Base-by-base conservation (phyloP, 2,329 filamentous ascomycete species). In the Raffaelea ambrosiae region DNA sequence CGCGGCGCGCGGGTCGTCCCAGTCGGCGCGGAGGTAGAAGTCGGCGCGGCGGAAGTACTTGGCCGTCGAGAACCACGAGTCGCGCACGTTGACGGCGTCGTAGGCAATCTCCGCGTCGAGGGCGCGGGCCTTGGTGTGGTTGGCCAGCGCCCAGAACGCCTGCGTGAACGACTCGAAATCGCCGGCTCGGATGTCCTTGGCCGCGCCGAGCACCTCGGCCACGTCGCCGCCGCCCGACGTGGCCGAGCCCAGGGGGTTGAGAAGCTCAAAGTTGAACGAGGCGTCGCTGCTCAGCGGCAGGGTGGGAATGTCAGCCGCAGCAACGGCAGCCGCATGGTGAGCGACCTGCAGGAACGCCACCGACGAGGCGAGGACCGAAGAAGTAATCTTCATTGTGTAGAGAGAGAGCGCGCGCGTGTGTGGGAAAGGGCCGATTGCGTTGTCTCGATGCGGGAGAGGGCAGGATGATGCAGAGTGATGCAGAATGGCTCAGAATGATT, bases 21-120 rank as follows among this genome's bases (percentile, higher is more conserved):
- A 54, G 51, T 68, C 63, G 8, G 57, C 58, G 50, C 65, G 62
- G 13, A 66, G 54, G 56, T 55, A 67, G 55, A 65, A 66, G 50
- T 65, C 63, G 20, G 65, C 62, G 2, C 51, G 48, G 38, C 64
- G 62, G 54, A 59, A 67, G 55, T 68, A 68, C 18, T 48, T 59
- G 8, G 64, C 51, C 3, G 59, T 62, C 11, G 55, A 55, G 53
- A 67, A 67, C 40, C 56, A 57, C 8, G 56, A 56, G 46, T 65
- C 59, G 18, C 59, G 55, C 19, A 50, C 55, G 3, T 57, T 59
- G 38, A 58, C 50, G 5, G 59, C 55, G 22, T 55, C 47, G 19
- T 43, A 36, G 3, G 18, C 48, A 2, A 50, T 18, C 40, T 59
- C 51, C 33, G 58, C 55, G 7, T 52, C 44, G 8, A 47, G 41